Evolutionary conservation across 2,329 filamentous ascomycete species (phyloP), one percentile per base, ranked within the genome.

Genomic region (Cryphonectria parasitica): DNA sequence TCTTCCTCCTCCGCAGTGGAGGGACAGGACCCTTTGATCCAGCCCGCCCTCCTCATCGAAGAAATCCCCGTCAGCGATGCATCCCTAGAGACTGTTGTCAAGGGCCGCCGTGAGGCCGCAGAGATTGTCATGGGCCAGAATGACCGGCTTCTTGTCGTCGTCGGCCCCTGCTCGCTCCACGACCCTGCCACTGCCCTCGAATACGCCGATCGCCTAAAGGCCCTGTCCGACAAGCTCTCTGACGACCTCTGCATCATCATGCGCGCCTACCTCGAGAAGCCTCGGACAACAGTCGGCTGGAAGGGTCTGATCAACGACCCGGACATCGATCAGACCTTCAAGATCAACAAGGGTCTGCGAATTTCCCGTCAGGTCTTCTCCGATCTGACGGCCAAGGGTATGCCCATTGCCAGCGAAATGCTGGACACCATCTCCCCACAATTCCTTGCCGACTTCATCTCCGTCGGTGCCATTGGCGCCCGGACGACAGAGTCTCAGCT

Each of bases 271-370:
- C 91, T 99, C 66, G 96, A 99, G 87, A 99, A 99, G 88, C 96
- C 96, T 58, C 91, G 96, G 73, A 99, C 96, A 65, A 99, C 96
- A 0, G 95, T 99, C 65, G 96, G 96, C 79, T 99, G 96, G 96
- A 99, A 99, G 85, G 96, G 96, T 67, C 87, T 99, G 81, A 98
- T 99, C 87, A 99, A 99, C 83, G 96, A 99, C 82, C 96, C 96
- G 2, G 95, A 98, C 78, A 97, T 99, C 80, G 94, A 99, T 82
- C 91, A 96, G 81, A 96, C 92, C 79, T 99, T 92, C 91, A 90
- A 97, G 85, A 99, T 99, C 86, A 99, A 99, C 90, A 98, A 98
- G 87, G 96, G 96, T 67, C 88, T 99, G 69, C 90, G 94, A 41
- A 90, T 97, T 70, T 95, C 93, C n/a, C 89, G 96, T 77, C 92